Evolutionary conservation across 495 filamentous ascomycete species (phyloP).

Genomic region (Platismatia glauca): DNA sequence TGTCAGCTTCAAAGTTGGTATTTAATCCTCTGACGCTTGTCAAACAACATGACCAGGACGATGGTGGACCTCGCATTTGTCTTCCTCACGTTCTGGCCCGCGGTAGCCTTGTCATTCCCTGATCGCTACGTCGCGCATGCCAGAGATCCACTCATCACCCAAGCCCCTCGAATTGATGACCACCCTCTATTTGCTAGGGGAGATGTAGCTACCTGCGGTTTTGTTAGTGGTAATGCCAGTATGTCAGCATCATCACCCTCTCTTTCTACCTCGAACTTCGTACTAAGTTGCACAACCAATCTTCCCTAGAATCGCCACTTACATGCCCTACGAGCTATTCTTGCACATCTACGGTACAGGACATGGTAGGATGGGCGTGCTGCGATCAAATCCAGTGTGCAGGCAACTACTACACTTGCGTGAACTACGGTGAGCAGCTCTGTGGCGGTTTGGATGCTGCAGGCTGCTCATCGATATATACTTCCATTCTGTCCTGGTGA

Average conservation of each 20-base stretch:
- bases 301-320: background rate
- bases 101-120: background rate
- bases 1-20: background rate
- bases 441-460: background rate
- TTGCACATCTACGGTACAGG: background rate
- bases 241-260: background rate
- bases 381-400: background rate
- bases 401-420: slow-evolving; percentile 1
- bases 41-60: background rate
- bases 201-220: background rate
- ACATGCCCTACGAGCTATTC: background rate
- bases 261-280: background rate
- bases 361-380: slow-evolving; percentile 1
- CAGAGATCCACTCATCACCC: background rate
- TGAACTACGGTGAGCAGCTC: background rate
- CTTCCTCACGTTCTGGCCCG: background rate
- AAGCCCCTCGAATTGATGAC: background rate
- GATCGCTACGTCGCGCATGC: background rate
- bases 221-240: background rate
- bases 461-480: slow-evolving; percentile 4
- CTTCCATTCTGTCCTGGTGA: slow-evolving; percentile 6
- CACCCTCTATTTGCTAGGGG: background rate
- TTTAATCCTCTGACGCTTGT: background rate
- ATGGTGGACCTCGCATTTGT: background rate
- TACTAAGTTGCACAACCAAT: background rate